Evolutionary conservation across 192 early-diverging fungal species (phyloP).

Genomic region (Spizellomyces punctatus): DNA sequence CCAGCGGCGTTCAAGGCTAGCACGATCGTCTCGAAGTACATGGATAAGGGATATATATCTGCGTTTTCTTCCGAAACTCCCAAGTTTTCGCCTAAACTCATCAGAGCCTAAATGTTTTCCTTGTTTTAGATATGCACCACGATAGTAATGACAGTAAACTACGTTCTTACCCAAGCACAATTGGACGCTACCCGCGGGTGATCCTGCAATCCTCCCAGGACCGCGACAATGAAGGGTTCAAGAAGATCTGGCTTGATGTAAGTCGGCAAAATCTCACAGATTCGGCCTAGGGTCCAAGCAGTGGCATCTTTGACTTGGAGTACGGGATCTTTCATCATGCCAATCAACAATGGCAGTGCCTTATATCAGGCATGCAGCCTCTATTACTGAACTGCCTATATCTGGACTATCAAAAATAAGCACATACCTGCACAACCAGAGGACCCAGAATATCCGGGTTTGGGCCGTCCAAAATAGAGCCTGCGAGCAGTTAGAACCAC

Average conservation of each 20-base stretch:
- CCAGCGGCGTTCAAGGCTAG: constrained; percentile 57
- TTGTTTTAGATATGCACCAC: background rate
- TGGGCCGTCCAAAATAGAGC: constrained; percentile 96
- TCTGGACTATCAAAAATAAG: background rate
- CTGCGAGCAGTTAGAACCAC: constrained; percentile 24
- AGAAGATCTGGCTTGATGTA: constrained; percentile 36
- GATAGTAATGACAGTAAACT: constrained; percentile 16
- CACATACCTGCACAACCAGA: constrained; percentile 32
- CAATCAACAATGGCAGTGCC: constrained; percentile 86
- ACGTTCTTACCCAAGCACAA: constrained; percentile 83
- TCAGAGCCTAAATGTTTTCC: constrained; percentile 61
- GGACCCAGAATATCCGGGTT: constrained; percentile 32
- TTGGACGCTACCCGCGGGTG: constrained; percentile 88
- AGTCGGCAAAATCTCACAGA: constrained; percentile 75
- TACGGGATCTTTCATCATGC: constrained; percentile 78
- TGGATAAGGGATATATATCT: constrained; percentile 72
- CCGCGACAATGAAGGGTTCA: constrained; percentile 50
- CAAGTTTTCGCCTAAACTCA: constrained; percentile 88
- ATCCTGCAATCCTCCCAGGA: constrained; percentile 85
- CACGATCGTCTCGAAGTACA: constrained; percentile 85
- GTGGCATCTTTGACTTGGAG: constrained; percentile 95
- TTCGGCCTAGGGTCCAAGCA: constrained; percentile 97
- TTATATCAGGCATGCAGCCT: background rate
- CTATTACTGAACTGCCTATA: background rate
- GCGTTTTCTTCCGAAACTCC: constrained; percentile 57